Percentiles rank a stretch among this genome's conserved stretches.
phyloP scores from a whole-genome alignment of 495 filamentous ascomycete genomes.

The Tuber borchii region DNA sequence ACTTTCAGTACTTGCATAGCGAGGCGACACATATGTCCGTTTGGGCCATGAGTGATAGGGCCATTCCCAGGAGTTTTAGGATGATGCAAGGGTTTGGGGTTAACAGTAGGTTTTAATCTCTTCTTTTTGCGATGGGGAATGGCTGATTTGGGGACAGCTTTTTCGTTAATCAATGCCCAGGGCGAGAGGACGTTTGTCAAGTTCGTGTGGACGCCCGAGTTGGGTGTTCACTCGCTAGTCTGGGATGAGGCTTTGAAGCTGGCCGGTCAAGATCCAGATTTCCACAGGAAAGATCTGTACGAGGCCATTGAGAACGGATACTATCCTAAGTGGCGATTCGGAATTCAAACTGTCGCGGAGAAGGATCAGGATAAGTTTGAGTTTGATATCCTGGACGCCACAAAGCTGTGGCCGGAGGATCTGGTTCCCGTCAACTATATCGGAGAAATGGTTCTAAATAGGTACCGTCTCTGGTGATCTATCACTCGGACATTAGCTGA shows the following conservation, averaged over 20 bases:
- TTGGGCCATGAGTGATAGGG: slow-evolving; percentile 74
- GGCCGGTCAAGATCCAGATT: slow-evolving; percentile 74
- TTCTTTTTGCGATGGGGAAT: not conserved
- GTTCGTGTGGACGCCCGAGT: slow-evolving; percentile 68
- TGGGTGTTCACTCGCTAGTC: slow-evolving; percentile 76
- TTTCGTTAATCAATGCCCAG: slow-evolving; percentile 61
- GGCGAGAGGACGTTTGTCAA: slow-evolving; percentile 74
- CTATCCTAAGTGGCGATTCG: slow-evolving; percentile 78
- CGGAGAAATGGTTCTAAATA: slow-evolving; percentile 63
- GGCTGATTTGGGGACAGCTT: slow-evolving; percentile 45
- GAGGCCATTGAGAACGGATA: slow-evolving; percentile 70
- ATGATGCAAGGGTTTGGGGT: slow-evolving; percentile 95
- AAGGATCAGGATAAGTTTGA: slow-evolving; percentile 71
- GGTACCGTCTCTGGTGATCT: not conserved
- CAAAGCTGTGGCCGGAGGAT: slow-evolving; percentile 86
- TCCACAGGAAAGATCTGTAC: slow-evolving; percentile 75
- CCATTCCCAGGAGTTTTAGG: slow-evolving; percentile 69
- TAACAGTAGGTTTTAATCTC: slow-evolving; percentile 50
- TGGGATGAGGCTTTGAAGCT: slow-evolving; percentile 88
- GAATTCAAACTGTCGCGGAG: slow-evolving; percentile 68
- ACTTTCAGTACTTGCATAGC: slow-evolving; percentile 58
- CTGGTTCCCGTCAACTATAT: slow-evolving; percentile 71
- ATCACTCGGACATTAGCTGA: not conserved
- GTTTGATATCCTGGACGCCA: slow-evolving; percentile 87
- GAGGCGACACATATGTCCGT: slow-evolving; percentile 81